phyloP scores from a whole-genome alignment of 768 basidiomycete species.

The Neoboletus brunneissimus region DNA sequence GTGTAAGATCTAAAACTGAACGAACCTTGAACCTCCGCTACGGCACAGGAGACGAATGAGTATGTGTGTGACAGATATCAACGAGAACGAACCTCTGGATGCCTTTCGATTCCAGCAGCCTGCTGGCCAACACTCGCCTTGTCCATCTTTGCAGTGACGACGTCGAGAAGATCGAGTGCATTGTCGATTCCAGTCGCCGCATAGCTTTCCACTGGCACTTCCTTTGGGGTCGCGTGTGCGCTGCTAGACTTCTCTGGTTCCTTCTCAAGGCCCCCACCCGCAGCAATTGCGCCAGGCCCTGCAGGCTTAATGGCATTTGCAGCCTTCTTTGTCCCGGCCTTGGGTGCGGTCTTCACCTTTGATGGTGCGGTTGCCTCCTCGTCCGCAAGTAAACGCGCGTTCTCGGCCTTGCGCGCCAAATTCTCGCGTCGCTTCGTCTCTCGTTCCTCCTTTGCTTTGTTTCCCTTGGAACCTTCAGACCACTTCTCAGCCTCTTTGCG shows the following conservation, averaged over 20 bases:
- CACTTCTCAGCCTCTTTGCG: constrained; percentile 66
- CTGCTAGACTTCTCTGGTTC: constrained; percentile 22
- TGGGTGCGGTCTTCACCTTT: constrained; percentile 63
- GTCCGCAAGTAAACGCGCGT: constrained; percentile 79
- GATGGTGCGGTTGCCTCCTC: constrained; percentile 66
- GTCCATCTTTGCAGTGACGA: constrained; percentile 90
- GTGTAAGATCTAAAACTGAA: neutral
- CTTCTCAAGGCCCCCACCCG: constrained; percentile 52
- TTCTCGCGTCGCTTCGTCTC: constrained; percentile 81
- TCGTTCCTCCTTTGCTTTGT: constrained; percentile 68
- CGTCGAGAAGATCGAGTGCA: constrained; percentile 82
- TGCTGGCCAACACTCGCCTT: constrained; percentile 87
- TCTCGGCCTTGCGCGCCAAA: constrained; percentile 83
- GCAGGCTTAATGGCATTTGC: constrained; percentile 57
- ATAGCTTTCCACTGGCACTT: constrained; percentile 55
- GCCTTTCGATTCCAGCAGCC: constrained; percentile 82
- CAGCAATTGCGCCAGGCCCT: constrained; percentile 82
- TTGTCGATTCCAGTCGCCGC: constrained; percentile 88
- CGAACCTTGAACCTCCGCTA: constrained; percentile 87
- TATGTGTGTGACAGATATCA: neutral
- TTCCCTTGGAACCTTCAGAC: constrained; percentile 62
- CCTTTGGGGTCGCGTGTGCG: constrained; percentile 29
- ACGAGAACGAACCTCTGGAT: constrained; percentile 76
- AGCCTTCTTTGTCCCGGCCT: constrained; percentile 59
- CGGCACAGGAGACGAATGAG: constrained; percentile 11